Percentiles rank a stretch among this genome's conserved stretches.
Evolutionary conservation across 805 yeast species (phyloP).

Genomic region (Yarrowia keelungensis): DNA sequence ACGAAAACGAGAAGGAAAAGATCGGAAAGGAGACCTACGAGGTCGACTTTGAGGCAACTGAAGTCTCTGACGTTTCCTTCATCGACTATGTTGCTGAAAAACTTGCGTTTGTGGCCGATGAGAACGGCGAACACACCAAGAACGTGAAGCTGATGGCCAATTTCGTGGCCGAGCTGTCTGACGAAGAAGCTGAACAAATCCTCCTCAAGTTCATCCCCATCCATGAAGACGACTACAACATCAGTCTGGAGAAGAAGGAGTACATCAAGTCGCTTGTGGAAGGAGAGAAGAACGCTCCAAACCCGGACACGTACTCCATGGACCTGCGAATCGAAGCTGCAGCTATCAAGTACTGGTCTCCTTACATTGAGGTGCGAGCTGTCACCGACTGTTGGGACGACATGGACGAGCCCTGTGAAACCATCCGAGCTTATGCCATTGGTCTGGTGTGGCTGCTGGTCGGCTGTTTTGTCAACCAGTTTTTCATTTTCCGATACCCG

Average conservation of each 20-base stretch:
- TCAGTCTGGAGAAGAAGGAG: constrained; percentile 10
- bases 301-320: constrained; percentile 10
- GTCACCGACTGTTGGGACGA: constrained; percentile 62
- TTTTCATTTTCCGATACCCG: constrained; percentile 62
- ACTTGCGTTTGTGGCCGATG: background rate
- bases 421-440: constrained; percentile 54
- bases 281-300: constrained; percentile 13
- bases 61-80: background rate
- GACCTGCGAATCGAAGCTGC: constrained; percentile 30
- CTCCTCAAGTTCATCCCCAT: constrained; percentile 3
- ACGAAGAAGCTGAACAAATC: background rate
- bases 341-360: constrained; percentile 50
- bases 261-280: background rate
- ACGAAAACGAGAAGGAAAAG: background rate
- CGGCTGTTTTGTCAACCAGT: constrained; percentile 46
- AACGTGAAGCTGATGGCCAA: constrained; percentile 19
- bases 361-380: constrained; percentile 73
- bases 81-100: constrained; percentile 21
- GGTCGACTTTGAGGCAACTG: constrained; percentile 13
- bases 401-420: constrained; percentile 56
- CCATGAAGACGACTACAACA: constrained; percentile 30
- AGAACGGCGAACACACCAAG: constrained; percentile 14
- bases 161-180: constrained; percentile 1
- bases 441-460: constrained; percentile 48
- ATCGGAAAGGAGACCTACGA: background rate